These are phyloP conservation scores for Paramecium sonneborni DNA, from an alignment of 73 alveolate genomes.

Conservation along the genomic window DNA sequence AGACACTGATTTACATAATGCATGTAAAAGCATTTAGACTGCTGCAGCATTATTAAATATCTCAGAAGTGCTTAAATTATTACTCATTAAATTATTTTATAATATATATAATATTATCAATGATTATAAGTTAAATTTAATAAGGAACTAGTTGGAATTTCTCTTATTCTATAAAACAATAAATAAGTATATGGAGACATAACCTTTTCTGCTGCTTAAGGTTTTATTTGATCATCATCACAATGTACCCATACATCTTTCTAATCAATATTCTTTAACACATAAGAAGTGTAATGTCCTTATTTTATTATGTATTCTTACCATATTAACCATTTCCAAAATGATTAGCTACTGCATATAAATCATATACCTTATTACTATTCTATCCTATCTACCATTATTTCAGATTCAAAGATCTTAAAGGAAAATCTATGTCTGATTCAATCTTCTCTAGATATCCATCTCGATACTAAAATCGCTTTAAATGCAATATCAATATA, in stretches of 20 bases:
- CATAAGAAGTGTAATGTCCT: slow-evolving; percentile 82
- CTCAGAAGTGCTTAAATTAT: background rate
- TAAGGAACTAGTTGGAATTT: slow-evolving; percentile 73
- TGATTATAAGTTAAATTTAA: slow-evolving; percentile 68
- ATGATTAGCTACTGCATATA: slow-evolving; percentile 81
- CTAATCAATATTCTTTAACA: slow-evolving; percentile 31
- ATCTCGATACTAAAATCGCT: slow-evolving; percentile 74
- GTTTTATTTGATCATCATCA: slow-evolving; percentile 70
- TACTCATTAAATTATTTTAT: background rate
- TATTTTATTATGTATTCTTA: slow-evolving; percentile 30
- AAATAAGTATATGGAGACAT: slow-evolving; percentile 75
- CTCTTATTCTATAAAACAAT: slow-evolving; percentile 75
- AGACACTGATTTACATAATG: background rate
- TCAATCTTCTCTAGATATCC: slow-evolving; percentile 84
- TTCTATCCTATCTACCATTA: slow-evolving; percentile 21
- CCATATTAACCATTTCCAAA: slow-evolving; percentile 67
- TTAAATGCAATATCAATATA: slow-evolving; percentile 76
- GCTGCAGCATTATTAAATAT: slow-evolving; percentile 20
- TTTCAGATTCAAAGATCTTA: slow-evolving; percentile 68
- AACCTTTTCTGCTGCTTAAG: slow-evolving; percentile 62
- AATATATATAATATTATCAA: background rate
- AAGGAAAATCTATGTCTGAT: slow-evolving; percentile 77
- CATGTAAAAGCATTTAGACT: background rate
- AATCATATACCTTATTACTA: slow-evolving; percentile 68
- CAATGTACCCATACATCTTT: slow-evolving; percentile 74